These are phyloP conservation scores for Phyllosticta citrichinensis DNA, from an alignment of 2,329 filamentous ascomycete genomes.

Conservation along the genomic window DNA sequence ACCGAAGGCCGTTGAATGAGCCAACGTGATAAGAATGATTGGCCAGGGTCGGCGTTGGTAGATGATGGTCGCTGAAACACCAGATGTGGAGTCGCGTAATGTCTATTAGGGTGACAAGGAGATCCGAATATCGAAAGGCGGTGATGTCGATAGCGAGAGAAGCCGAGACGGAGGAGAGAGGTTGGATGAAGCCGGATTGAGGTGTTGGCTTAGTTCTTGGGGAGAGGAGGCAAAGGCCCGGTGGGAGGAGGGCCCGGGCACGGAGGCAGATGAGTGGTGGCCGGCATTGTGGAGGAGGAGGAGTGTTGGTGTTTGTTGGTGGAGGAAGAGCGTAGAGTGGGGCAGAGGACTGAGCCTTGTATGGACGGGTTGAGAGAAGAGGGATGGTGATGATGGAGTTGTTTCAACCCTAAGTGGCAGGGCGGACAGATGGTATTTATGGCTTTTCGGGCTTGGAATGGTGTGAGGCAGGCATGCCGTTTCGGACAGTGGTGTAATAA, in stretches of 20 bases:
- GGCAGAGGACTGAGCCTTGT: conserved; percentile 2
- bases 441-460: conserved; percentile 22
- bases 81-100: background rate
- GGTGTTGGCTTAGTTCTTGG: conserved; percentile 27
- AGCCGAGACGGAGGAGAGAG: background rate
- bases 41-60: background rate
- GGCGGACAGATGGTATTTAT: conserved; percentile 30
- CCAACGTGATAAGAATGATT: background rate
- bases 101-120: background rate
- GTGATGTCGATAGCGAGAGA: background rate
- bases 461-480: conserved; percentile 31
- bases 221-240: conserved; percentile 37
- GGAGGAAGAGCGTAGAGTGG: conserved; percentile 8
- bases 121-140: background rate
- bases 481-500: conserved; percentile 32
- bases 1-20: background rate
- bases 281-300: conserved; percentile 27
- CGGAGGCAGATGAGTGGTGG: conserved; percentile 34
- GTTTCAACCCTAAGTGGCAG: conserved; percentile 18
- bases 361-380: background rate
- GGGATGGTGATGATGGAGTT: conserved; percentile 16
- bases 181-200: background rate
- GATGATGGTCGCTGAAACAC: background rate
- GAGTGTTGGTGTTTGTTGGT: background rate
- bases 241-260: conserved; percentile 40